Percentiles rank a stretch among this genome's conserved stretches.
phyloP scores from a whole-genome alignment of 2,329 filamentous ascomycete species.

The Penicillium brevicompactum region DNA sequence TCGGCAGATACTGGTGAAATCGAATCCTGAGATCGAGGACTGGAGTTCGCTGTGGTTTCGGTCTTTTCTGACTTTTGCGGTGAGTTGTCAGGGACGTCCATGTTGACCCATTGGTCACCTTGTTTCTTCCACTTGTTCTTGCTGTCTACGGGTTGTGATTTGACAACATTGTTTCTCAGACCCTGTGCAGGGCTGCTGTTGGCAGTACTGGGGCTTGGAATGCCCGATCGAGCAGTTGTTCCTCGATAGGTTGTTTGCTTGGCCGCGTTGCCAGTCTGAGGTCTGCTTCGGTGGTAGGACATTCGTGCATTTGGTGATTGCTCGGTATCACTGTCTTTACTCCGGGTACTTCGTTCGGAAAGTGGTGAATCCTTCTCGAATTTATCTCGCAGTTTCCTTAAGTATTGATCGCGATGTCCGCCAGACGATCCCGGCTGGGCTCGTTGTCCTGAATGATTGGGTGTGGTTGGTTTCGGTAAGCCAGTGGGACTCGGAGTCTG shows the following conservation, averaged over 20 bases:
- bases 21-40: conserved; percentile 30
- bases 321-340: conserved; percentile 25
- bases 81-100: conserved; percentile 28
- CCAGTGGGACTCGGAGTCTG: conserved; percentile 16
- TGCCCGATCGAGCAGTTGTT: conserved; percentile 38
- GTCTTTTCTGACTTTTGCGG: conserved; percentile 20
- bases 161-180: conserved; percentile 14
- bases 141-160: conserved; percentile 4
- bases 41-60: conserved; percentile 26
- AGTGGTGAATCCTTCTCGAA: conserved; percentile 29
- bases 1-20: conserved; percentile 35
- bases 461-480: conserved; percentile 14
- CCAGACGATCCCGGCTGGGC: conserved; percentile 13
- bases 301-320: conserved; percentile 21
- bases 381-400: conserved; percentile 30
- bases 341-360: conserved; percentile 10
- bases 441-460: conserved; percentile 10
- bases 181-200: conserved; percentile 22
- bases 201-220: conserved; percentile 39
- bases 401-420: conserved; percentile 31
- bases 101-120: conserved; percentile 39
- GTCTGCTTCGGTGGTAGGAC: conserved; percentile 23
- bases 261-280: conserved; percentile 5
- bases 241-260: conserved; percentile 21
- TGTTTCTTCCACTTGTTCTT: conserved; percentile 36